phyloP scores from a whole-genome alignment of 2,329 filamentous ascomycete genomes.

The Endoconidiophora laricicola region DNA sequence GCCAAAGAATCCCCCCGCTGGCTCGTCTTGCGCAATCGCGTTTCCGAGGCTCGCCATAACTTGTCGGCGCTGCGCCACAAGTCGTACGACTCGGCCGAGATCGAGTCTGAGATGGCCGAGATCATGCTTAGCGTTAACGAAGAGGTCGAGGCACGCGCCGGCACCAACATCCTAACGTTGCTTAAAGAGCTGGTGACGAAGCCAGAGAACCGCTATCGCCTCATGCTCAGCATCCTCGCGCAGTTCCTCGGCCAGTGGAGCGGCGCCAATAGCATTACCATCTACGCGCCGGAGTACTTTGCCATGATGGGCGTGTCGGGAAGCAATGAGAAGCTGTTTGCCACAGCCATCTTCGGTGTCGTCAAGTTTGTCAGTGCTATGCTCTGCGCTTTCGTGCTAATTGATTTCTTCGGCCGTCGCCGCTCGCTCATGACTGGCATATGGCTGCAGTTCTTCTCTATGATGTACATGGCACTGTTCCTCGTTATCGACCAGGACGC shows the following conservation, averaged over 20 bases:
- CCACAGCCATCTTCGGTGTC: constrained; percentile 60
- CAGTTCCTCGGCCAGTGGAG: constrained; percentile 62
- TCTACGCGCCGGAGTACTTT: constrained; percentile 63
- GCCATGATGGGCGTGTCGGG: constrained; percentile 53
- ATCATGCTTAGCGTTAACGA: constrained; percentile 52
- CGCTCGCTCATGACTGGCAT: constrained; percentile 45
- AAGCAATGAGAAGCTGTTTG: constrained; percentile 50
- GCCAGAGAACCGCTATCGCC: constrained; percentile 53
- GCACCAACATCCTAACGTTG: constrained; percentile 45
- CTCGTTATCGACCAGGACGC: constrained; percentile 30
- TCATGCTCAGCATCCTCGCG: constrained; percentile 50
- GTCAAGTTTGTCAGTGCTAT: constrained; percentile 54
- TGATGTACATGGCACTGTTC: constrained; percentile 47
- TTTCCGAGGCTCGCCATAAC: constrained; percentile 38
- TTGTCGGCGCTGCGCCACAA: constrained; percentile 46
- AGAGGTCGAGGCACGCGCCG: constrained; percentile 55
- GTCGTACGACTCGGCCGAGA: constrained; percentile 44
- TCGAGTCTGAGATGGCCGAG: constrained; percentile 25
- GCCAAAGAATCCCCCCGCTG: constrained; percentile 55
- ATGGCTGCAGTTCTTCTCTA: constrained; percentile 39
- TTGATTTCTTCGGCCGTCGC: constrained; percentile 65
- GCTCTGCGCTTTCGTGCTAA: constrained; percentile 58
- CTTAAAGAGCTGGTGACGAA: constrained; percentile 52
- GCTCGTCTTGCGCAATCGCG: constrained; percentile 46
- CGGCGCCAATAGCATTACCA: constrained; percentile 56